Base-by-base conservation (phyloP, 2,329 filamentous ascomycete species). In the Fusarium nurragi region DNA sequence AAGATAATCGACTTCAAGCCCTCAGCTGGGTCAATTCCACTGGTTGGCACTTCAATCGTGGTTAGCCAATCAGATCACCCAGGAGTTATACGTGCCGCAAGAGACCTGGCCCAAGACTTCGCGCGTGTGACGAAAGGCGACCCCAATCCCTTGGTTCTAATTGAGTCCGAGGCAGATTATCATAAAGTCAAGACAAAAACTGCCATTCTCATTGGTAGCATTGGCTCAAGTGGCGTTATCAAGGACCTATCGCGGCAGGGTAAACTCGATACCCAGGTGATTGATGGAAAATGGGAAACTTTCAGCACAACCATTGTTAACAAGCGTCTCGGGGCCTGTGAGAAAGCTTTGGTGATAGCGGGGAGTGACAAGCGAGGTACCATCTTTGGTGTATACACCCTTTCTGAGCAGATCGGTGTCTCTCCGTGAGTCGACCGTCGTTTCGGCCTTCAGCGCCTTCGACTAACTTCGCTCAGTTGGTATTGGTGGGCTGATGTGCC, bases 401-500 rank as follows among this genome's bases (percentile, higher is more conserved):
- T 67, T 0, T 67, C 65, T 0, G 64, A 65, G 8, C 64, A 68
- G 3, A 65, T 68, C 6, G 64, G 65, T 0, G 56, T 67, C 3
- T 67, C 65, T 0, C 65, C 65, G 60, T 67, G n/a, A 50, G 64
- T 34, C 13, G 5, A 5, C 2, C 4, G 10, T 7, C 2, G 1
- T 9, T 4, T 0, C 0, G 2, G 4, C 18, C 4, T 2, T 13
- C 0, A 1, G 8, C 2, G 7, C 1, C 10, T 6, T 0, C 1
- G 3, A 11, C 49, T 55, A 0, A 61, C 9, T 16, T 0, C 0
- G 0, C 1, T 0, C 4, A 70, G 67, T 1, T 70, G 67, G 67
- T 67, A 67, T 16, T 70, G 67, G 67, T 70, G 67, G 67, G 67
- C 67, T 0, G 67, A 70, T 16, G 62, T 67, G 1, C 51, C 62